Conservation (phyloP, 2,329 filamentous ascomycete genomes). For the Aspergillus ustus region DNA sequence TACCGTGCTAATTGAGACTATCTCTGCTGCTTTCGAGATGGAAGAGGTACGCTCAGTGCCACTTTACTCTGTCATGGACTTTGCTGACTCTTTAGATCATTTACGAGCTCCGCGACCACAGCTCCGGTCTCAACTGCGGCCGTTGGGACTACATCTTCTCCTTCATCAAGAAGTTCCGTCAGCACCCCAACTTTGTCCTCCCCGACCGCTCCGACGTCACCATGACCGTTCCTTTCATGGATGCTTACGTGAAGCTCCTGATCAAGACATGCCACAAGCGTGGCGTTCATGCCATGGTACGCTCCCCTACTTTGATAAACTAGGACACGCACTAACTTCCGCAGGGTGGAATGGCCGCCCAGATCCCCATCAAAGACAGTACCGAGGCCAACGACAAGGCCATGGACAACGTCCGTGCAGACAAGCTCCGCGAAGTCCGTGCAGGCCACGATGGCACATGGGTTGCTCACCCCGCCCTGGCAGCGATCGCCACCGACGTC, state of each 20-base stretch:
- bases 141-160: constrained; percentile 99
- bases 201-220: constrained; percentile 90
- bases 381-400: constrained; percentile 87
- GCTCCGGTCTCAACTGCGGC: constrained; percentile 94
- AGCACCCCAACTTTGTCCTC: constrained; percentile 89
- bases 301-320: constrained; percentile 1
- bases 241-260: constrained; percentile 92
- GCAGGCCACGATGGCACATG: constrained; percentile 96
- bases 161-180: constrained; percentile 98
- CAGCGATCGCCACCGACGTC: constrained; percentile 82
- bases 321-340: background rate
- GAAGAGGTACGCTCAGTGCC: constrained; percentile 63
- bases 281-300: constrained; percentile 93
- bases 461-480: constrained; percentile 95
- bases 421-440: constrained; percentile 94
- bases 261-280: constrained; percentile 98
- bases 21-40: constrained; percentile 98
- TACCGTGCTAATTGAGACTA: constrained; percentile 97
- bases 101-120: constrained; percentile 97
- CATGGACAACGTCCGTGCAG: constrained; percentile 89
- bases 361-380: constrained; percentile 98
- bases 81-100: constrained; percentile 67
- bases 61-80: background rate
- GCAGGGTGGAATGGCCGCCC: constrained; percentile 88
- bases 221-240: constrained; percentile 99